Evolutionary conservation across 2,329 filamentous ascomycete genomes (phyloP).

Genomic region (Aspergillus alliaceus): DNA sequence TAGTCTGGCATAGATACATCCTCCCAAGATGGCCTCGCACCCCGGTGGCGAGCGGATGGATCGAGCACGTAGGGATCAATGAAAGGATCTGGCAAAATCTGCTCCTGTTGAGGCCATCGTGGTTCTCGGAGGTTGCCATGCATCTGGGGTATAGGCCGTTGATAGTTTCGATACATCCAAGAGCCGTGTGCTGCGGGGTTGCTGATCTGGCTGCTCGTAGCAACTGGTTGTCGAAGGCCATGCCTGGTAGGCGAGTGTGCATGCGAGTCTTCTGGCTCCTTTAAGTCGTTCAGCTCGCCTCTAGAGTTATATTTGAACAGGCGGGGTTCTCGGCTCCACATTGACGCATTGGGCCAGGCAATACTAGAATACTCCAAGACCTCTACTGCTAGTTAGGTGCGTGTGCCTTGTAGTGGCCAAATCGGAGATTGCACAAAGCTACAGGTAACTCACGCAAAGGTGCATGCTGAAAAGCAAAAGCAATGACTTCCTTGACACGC

Average conservation of each 20-base stretch:
- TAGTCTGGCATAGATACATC: slow-evolving; percentile 54
- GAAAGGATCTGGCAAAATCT: slow-evolving; percentile 41
- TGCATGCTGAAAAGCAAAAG: slow-evolving; percentile 83
- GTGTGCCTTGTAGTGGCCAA: neutral
- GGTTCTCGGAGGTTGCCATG: slow-evolving; percentile 22
- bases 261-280: slow-evolving; percentile 57
- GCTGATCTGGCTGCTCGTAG: slow-evolving; percentile 21
- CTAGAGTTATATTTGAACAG: slow-evolving; percentile 35
- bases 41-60: slow-evolving; percentile 27
- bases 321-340: slow-evolving; percentile 60
- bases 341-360: slow-evolving; percentile 73
- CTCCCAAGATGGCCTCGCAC: slow-evolving; percentile 40
- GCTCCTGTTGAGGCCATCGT: slow-evolving; percentile 31
- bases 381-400: slow-evolving; percentile 49
- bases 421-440: neutral
- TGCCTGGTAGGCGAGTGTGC: slow-evolving; percentile 60
- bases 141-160: slow-evolving; percentile 28
- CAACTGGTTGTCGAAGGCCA: slow-evolving; percentile 20
- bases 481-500: slow-evolving; percentile 68
- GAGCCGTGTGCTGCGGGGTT: slow-evolving; percentile 23
- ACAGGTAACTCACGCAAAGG: slow-evolving; percentile 61
- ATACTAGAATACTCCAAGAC: slow-evolving; percentile 72
- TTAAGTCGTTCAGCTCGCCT: slow-evolving; percentile 32
- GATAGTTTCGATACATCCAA: slow-evolving; percentile 34
- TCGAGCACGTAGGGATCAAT: slow-evolving; percentile 37